Evolutionary conservation across 306 rosid genomes (phyloP), one percentile per base, ranked within the genome.

Genomic region (Medicago ruthenica): DNA sequence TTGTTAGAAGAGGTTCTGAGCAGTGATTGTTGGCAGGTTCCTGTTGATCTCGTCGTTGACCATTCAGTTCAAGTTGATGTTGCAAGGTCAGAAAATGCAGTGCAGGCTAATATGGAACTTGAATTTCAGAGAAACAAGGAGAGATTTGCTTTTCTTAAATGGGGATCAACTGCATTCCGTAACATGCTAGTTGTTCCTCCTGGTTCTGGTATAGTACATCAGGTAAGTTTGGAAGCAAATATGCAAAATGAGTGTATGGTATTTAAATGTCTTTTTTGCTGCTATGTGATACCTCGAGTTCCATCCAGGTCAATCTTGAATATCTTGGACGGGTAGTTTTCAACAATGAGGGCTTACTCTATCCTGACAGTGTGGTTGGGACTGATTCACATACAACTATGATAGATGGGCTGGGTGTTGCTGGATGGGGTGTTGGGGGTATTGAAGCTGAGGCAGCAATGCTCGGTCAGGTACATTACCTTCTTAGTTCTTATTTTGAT

Each of bases 401-500:
- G 98, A 94, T 94, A 51, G 98, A 94, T 64, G 97, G 98, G 62
- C 86, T 94, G 75, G 94, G 97, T 41, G 98, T 91, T 77, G 97
- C 98, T 74, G 97, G 98, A 41, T 94, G 97, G 97, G 96, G 97
- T 71, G 97, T 94, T 77, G 97, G 98, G 57, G 97, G 98, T 79
- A 94, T 94, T 73, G 98, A 94, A 85, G 98, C 96, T 5, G 98
- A 94, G 84, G 92, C 97, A 51, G 83, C 96, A 74, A 91, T 93
- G 98, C 98, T 93, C 80, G 97, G 98, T 51, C 92, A 93, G 97
- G 98, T 93, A 84, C 27, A 79, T 79, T 55, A 76, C 60, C 17
- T 65, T 67, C 63, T 69, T 55, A 54, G 57, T 50, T 53, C 51
- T 70, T 61, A 48, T 55, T 39, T 53, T 65, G 67, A 60, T 61